Evolutionary conservation across 75 land plant species (phyloP), one percentile per base, ranked within the genome.

Genomic region (Larix kaempferi): DNA sequence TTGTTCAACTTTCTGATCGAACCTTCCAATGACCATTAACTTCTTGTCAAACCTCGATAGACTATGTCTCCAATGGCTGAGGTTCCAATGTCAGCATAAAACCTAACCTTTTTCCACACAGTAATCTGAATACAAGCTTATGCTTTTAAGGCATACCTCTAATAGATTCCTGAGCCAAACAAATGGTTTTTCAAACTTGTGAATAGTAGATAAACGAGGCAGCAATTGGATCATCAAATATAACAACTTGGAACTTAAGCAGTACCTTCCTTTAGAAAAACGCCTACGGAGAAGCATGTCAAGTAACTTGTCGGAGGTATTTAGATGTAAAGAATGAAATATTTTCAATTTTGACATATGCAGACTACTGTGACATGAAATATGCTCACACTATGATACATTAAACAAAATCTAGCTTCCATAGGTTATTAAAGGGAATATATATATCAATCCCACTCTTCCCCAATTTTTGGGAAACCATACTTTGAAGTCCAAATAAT

Each of bases 141-240:
- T 88, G 85, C 87, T 84, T 88, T 82, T 84, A 84, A 87, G 88
- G 93, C 93, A 91, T 87, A 91, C 93, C 93, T 91, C 88, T 88
- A 89, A 86, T 71, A 58, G 86, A 85, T 65, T 84, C 83, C 85
- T 74, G 91, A 85, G 85, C 88, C 87, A 89, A 85, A 83, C 76
- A 87, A 87, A 82, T 77, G 82, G 84, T 76, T 82, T 84, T 83
- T 86, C 86, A 89, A 85, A 89, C 84, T 87, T 83, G 85, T 55
- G 86, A 85, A 87, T 80, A 91, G 87, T 85, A 87, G 86, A 91
- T 88, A 76, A 85, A 85, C 74, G 78, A 78, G 77, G 89, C 87
- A 85, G 77, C 85, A 87, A 81, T 69, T 73, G 75, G 75, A 82
- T 91, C 86, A 83, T 88, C 88, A 90, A 85, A 88, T 80, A 81